Conservation (phyloP, 1,139 yeast species). For the Saccharomyces hybrid region DNA sequence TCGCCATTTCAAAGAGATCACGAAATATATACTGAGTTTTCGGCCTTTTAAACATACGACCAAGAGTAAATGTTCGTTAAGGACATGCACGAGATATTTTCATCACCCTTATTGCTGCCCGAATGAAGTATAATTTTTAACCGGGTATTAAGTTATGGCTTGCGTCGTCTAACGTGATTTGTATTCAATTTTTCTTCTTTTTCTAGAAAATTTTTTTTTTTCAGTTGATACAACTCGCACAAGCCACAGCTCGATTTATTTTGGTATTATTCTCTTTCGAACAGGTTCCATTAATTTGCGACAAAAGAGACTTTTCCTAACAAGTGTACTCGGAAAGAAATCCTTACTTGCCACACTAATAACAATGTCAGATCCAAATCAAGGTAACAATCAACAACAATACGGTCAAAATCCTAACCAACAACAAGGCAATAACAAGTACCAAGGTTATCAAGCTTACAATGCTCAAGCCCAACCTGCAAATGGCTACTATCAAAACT, state of each 20-base stretch:
- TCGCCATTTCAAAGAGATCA: neutral
- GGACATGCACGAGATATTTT: too few relatives aligned
- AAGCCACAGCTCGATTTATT: neutral
- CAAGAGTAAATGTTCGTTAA: too few relatives aligned
- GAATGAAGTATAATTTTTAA: too few relatives aligned
- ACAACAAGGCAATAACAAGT: slow-evolving; percentile 26
- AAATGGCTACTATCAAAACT: slow-evolving; percentile 24
- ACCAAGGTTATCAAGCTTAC: slow-evolving; percentile 26
- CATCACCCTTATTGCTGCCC: too few relatives aligned
- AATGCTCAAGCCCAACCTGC: slow-evolving; percentile 16
- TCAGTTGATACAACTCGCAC: too few relatives aligned
- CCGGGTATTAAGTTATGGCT: too few relatives aligned
- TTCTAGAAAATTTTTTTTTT: too few relatives aligned
- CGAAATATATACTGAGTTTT: too few relatives aligned
- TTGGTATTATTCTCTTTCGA: neutral
- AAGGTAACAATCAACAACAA: slow-evolving; percentile 32
- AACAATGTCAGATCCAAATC: slow-evolving; percentile 25
- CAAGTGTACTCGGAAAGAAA: neutral
- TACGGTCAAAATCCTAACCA: slow-evolving; percentile 28
- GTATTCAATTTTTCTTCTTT: too few relatives aligned
- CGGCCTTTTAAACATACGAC: too few relatives aligned
- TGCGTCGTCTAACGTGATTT: too few relatives aligned
- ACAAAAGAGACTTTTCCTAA: neutral
- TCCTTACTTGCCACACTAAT: neutral
- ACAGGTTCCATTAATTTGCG: neutral